A percentile compares a stretch with the other conserved stretches of the same genome.
phyloP scores from a whole-genome alignment of 2,329 filamentous ascomycete species.

The Stachybotrys elegans region DNA sequence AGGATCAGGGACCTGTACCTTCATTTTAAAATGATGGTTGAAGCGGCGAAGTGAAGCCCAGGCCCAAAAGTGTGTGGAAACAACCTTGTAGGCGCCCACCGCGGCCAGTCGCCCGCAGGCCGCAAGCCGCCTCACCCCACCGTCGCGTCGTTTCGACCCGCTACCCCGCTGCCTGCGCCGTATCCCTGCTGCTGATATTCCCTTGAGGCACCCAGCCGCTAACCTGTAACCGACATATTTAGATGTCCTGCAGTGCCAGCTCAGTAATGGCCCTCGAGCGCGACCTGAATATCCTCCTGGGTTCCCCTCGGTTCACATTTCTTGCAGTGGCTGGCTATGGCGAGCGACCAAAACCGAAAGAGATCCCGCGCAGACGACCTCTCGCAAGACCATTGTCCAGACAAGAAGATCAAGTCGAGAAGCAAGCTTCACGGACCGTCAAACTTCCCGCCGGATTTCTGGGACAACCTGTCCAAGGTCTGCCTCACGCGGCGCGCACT shows the following conservation, averaged over 20 bases:
- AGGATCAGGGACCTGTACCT: background rate
- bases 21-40: background rate
- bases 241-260: background rate
- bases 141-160: too few relatives aligned
- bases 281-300: background rate
- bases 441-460: slow-evolving; percentile 20
- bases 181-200: too few relatives aligned
- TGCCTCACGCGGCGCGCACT: slow-evolving; percentile 19
- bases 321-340: background rate
- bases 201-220: too few relatives aligned
- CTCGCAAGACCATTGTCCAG: background rate
- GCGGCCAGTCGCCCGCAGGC: too few relatives aligned
- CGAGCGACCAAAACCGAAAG: background rate
- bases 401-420: background rate
- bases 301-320: background rate
- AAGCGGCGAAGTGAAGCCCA: background rate
- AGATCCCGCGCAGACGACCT: background rate
- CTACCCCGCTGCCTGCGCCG: too few relatives aligned
- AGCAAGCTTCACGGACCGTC: background rate
- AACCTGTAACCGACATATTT: too few relatives aligned
- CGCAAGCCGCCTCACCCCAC: too few relatives aligned
- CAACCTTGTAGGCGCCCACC: too few relatives aligned
- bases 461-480: slow-evolving; percentile 19
- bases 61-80: too few relatives aligned
- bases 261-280: background rate